Conservation (phyloP, 768 basidiomycete genomes). For the Cantharellus anzutake region DNA sequence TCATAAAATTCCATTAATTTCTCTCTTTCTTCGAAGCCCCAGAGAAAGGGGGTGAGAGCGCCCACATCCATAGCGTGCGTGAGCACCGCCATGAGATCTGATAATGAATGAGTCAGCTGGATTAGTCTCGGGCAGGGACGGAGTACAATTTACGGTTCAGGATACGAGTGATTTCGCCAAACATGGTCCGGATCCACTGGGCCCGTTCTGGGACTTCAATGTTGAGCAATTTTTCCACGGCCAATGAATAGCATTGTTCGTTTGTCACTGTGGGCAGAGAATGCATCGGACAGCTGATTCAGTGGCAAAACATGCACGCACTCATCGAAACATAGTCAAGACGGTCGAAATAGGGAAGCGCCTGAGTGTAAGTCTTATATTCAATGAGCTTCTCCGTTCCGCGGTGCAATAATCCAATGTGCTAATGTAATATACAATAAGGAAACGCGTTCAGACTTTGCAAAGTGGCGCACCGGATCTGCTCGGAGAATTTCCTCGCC, state of each 20-base stretch:
- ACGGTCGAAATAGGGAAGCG: slow-evolving; percentile 95
- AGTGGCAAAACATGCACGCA: slow-evolving; percentile 23
- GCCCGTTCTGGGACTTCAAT: slow-evolving; percentile 93
- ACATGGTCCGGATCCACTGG: slow-evolving; percentile 94
- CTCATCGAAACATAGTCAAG: slow-evolving; percentile 99
- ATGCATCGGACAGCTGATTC: neutral
- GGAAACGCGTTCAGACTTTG: neutral
- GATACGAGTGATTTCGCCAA: slow-evolving; percentile 91
- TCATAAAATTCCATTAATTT: slow-evolving; percentile 99
- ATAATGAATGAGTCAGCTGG: neutral
- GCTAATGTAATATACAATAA: slow-evolving; percentile 24
- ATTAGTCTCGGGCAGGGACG: neutral
- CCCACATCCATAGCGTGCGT: slow-evolving; percentile 96
- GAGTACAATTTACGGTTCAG: slow-evolving; percentile 53
- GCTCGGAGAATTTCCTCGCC: slow-evolving; percentile 86
- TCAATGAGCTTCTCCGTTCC: slow-evolving; percentile 98
- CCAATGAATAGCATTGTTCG: slow-evolving; percentile 90
- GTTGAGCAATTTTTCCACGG: slow-evolving; percentile 95
- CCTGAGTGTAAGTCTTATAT: slow-evolving; percentile 96
- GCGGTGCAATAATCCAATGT: slow-evolving; percentile 89
- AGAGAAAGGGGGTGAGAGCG: slow-evolving; percentile 93
- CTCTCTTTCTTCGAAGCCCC: slow-evolving; percentile 99
- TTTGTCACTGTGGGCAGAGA: slow-evolving; percentile 63
- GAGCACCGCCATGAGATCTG: slow-evolving; percentile 91
- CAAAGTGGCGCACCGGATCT: slow-evolving; percentile 41